Evolutionary conservation across 176 grass and related monocot genomes (phyloP).

Genomic region (Eleusine coracana): DNA sequence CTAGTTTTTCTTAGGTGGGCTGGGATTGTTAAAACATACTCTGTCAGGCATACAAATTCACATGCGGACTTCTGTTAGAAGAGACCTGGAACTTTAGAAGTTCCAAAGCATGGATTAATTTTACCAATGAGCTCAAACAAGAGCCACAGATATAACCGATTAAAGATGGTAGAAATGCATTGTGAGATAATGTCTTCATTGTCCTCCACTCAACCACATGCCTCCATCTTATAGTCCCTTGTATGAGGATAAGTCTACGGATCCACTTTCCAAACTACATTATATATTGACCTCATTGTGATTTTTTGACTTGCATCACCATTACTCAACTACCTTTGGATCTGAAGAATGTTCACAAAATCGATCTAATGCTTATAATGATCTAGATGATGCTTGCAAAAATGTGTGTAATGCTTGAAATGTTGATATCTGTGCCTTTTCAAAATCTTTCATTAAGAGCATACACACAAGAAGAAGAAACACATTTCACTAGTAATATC

Average conservation of each 20-base stretch:
- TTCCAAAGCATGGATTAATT: conserved; percentile 15
- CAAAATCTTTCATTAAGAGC: background rate
- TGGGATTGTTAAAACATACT: too few relatives aligned
- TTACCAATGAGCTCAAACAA: background rate
- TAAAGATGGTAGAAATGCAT: background rate
- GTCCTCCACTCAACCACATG: background rate
- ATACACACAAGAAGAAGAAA: too few relatives aligned
- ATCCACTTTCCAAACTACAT: too few relatives aligned
- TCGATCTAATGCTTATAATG: too few relatives aligned
- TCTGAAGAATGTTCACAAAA: background rate
- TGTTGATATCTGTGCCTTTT: background rate
- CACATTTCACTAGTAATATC: too few relatives aligned
- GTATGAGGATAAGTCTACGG: background rate
- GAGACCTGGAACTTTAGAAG: background rate
- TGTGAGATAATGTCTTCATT: background rate
- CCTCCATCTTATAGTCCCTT: conserved; percentile 27
- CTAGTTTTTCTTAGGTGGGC: too few relatives aligned
- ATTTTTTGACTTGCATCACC: background rate
- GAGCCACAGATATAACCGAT: background rate
- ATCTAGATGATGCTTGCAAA: too few relatives aligned
- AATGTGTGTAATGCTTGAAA: background rate
- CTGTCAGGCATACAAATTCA: background rate
- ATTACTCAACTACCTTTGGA: conserved; percentile 4
- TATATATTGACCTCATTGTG: too few relatives aligned
- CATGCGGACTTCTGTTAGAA: background rate